phyloP scores from a whole-genome alignment of 169 alveolate species.

The Plasmodium yoelii region DNA sequence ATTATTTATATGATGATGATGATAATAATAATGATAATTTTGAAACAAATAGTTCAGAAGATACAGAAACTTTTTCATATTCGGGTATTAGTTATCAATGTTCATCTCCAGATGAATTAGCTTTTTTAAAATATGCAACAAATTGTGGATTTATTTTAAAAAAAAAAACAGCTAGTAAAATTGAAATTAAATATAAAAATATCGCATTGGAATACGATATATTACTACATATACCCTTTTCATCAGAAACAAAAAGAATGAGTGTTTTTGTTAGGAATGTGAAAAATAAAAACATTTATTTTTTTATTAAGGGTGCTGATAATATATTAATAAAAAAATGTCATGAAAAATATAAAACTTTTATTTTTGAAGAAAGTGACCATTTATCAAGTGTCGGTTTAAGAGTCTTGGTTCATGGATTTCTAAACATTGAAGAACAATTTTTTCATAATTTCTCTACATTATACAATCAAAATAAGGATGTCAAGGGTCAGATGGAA shows the following conservation, averaged over 20 bases:
- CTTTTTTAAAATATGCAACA: constrained; percentile 96
- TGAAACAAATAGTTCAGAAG: constrained; percentile 52
- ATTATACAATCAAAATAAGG: constrained; percentile 81
- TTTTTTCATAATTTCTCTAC: constrained; percentile 87
- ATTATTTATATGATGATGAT: background rate
- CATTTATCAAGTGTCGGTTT: constrained; percentile 95
- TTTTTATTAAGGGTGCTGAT: constrained; percentile 96
- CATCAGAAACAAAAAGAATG: constrained; percentile 98
- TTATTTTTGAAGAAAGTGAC: constrained; percentile 92
- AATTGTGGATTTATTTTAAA: constrained; percentile 91
- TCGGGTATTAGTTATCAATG: constrained; percentile 93
- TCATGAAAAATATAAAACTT: constrained; percentile 89
- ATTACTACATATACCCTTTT: constrained; percentile 95
- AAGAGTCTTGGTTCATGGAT: constrained; percentile 96
- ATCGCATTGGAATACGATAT: constrained; percentile 87
- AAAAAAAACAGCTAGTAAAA: constrained; percentile 90
- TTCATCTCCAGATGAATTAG: constrained; percentile 99
- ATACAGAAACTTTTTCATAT: constrained; percentile 68
- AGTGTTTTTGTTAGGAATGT: constrained; percentile 95
- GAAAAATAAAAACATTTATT: constrained; percentile 76
- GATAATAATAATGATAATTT: constrained; percentile 1
- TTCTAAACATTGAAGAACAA: constrained; percentile 90
- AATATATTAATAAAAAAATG: constrained; percentile 92
- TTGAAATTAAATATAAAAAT: constrained; percentile 84
- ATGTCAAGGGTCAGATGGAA: constrained; percentile 76